Evolutionary conservation across 2,329 filamentous ascomycete species (phyloP), one percentile per base, ranked within the genome.

Genomic region (Penicillium sp.): DNA sequence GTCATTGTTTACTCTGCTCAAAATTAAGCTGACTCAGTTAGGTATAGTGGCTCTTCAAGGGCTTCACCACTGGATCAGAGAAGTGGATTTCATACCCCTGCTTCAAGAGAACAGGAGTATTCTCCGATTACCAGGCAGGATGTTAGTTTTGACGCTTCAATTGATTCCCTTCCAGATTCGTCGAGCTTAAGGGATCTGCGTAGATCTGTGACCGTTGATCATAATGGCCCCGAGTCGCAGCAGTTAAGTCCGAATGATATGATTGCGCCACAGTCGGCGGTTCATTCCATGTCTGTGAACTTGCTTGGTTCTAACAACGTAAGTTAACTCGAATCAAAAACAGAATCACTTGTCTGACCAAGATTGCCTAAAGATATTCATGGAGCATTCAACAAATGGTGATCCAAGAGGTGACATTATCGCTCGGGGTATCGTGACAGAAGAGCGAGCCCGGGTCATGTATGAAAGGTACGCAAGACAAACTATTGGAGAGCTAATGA

Each of bases 221-320:
- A 67, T 31, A 63, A 64, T 59, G 65, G 67, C 4, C 64, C 65
- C 1, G 70, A 73, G 11, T 67, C 68, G 9, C 71, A 73, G 49
- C 70, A 73, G 16, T 58, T 73, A 13, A 73, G 66, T 26, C 69
- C 71, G 1, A 70, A 71, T 52, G 71, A 73, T 49, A 73, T 73
- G 71, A 73, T 73, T 39, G 71, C 71, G 5, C 71, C 71, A 1
- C 67, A 64, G 2, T 73, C 71, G 10, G 70, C 66, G 2, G 66
- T 73, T 54, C 71, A 73, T 55, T 73, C 71, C 1, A 73, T 73
- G 71, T 73, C 71, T 10, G 69, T 73, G 22, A 73, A 73, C 41
- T 56, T 73, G 14, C 50, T 69, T 1, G 71, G 63, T 10, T 65
- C 65, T 9, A 68, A 69, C 43, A 63, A 68, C 55, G 68, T 71